Evolutionary conservation across 73 alveolate species (phyloP).

Genomic region (Uronychia setigera): DNA sequence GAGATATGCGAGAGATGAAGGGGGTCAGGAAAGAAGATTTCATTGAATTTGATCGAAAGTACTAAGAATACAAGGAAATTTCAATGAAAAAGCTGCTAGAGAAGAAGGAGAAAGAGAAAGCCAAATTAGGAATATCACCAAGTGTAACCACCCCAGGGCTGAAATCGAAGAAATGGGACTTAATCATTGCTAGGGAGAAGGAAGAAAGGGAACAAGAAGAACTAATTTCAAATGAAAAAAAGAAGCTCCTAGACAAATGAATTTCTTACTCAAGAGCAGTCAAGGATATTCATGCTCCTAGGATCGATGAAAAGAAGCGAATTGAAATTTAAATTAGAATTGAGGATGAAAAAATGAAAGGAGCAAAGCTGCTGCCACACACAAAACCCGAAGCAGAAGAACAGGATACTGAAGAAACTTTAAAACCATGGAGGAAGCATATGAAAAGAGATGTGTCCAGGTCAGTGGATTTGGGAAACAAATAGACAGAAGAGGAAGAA

Average conservation of each 20-base stretch:
- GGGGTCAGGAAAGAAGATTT: background rate
- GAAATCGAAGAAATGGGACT: background rate
- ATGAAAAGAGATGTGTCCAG: background rate
- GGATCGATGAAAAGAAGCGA: background rate
- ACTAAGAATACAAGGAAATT: background rate
- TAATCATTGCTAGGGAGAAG: background rate
- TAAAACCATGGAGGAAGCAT: background rate
- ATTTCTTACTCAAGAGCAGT: background rate
- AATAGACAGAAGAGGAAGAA: background rate
- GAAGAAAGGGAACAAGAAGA: background rate
- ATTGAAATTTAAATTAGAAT: background rate
- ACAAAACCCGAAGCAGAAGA: background rate
- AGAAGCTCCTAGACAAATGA: background rate
- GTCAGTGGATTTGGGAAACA: background rate
- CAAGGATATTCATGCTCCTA: background rate
- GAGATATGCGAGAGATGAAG: background rate
- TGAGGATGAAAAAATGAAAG: background rate
- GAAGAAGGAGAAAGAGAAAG: background rate
- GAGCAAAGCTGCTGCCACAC: background rate
- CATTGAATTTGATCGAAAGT: background rate
- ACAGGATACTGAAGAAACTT: background rate
- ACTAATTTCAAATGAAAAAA: background rate
- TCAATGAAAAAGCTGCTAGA: background rate
- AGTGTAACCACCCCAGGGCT: background rate
- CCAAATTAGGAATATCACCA: background rate